Evolutionary conservation across 345 rosid species (phyloP), one percentile per base, ranked within the genome.

Genomic region (Eucalyptus sideroxylon): DNA sequence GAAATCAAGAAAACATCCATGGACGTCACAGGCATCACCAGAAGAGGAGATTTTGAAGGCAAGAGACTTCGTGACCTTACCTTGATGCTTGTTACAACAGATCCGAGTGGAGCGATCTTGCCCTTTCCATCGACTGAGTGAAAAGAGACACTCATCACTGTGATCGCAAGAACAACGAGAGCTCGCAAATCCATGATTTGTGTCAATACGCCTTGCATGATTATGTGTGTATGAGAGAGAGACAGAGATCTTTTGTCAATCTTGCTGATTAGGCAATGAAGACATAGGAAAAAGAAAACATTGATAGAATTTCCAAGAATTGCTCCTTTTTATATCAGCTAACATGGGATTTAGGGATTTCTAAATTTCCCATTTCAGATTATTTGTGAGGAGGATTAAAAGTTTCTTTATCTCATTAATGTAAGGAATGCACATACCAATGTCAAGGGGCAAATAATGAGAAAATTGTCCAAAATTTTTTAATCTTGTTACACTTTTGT

Each of bases 391-490:
- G 4, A 56, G 62, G 27, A 56, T 56, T 56, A 56, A 24, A 6
- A 56, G 4, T 56, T 23, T 56, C 6, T 23, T 56, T 56, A 0
- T 56, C 27, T 24, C 62, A 56, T 56, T 56, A 23, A 56, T 56
- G 62, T 10, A 56, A 56, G 62, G 62, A 24, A 56, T 56, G 62
- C 62, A 4, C 62, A 23, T 37, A 37, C 40, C 40, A 37, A 37
- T 37, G 40, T 37, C 40, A 37, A 37, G 4, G 59, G 60, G 60
- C 8, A 55, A 55, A 56, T 23, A 56, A 0, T 8, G 60, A 23
- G 27, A 56, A 55, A 55, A 23, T 51, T 51, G 56, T 17, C 23
- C 2, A 51, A 56, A 4, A 4, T 0, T 0, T 4, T 4, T 9
- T 56, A 56, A 56, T 21, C 6, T 0, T 1, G 0, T 56, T 56